Conservation (phyloP, 306 rosid species). For the Sesbania bispinosa region DNA sequence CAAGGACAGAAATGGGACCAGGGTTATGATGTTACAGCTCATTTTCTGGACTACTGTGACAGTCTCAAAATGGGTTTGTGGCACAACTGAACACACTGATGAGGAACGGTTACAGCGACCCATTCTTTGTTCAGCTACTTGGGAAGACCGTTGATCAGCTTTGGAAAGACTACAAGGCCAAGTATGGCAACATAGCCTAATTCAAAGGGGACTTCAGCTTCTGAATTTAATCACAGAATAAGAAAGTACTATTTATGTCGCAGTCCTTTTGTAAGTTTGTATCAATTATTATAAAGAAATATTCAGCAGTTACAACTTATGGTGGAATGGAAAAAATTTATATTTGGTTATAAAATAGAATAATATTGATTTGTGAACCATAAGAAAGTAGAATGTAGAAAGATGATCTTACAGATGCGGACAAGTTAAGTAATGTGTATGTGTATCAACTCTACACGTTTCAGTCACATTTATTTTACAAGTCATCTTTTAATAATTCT, state of each 20-base stretch:
- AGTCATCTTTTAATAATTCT: no score
- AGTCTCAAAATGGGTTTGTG: constrained; percentile 40
- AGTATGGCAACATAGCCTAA: constrained; percentile 24
- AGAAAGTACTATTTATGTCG: background rate
- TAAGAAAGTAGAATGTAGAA: no score
- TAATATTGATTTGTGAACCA: no score
- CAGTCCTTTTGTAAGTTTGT: background rate
- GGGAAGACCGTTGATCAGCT: constrained; percentile 47
- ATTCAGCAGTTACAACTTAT: background rate
- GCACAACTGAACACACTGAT: constrained; percentile 41
- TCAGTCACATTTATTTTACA: no score
- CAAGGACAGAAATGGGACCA: constrained; percentile 44
- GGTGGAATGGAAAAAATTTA: background rate
- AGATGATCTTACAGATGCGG: no score
- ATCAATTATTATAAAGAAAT: no score
- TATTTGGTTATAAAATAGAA: no score
- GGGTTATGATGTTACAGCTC: constrained; percentile 47
- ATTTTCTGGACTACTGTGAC: constrained; percentile 52
- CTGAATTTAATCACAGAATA: background rate
- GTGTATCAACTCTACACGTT: no score
- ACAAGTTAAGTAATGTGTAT: no score
- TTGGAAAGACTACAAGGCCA: constrained; percentile 55
- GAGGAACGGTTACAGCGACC: constrained; percentile 33
- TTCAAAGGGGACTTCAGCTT: background rate
- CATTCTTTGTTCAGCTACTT: constrained; percentile 34